Evolutionary conservation across 2,329 filamentous ascomycete genomes (phyloP).

Genomic region (Microdochium bolleyi): DNA sequence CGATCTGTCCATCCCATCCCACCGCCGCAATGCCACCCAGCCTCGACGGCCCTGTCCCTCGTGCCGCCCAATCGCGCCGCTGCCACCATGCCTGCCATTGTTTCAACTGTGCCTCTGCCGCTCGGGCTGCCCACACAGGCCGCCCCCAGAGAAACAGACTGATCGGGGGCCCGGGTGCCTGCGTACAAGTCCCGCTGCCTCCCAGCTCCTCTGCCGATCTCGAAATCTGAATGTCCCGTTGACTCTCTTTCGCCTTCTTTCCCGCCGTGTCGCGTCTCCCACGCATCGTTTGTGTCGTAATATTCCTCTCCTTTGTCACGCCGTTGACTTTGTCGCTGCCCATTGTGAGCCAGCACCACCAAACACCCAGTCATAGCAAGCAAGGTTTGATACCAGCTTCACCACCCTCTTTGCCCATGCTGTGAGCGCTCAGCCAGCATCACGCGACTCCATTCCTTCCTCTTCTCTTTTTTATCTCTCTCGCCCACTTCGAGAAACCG

Average conservation of each 20-base stretch:
- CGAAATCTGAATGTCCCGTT: neutral
- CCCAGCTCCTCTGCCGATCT: neutral
- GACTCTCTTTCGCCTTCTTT: neutral
- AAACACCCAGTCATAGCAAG: neutral
- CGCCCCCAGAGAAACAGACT: too few relatives aligned
- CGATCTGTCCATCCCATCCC: neutral
- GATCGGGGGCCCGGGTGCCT: neutral
- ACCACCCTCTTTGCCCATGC: neutral
- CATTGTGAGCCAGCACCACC: neutral
- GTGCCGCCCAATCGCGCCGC: too few relatives aligned
- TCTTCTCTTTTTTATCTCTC: neutral
- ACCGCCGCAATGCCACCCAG: too few relatives aligned
- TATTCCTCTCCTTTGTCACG: neutral
- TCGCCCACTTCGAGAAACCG: neutral
- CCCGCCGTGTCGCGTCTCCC: too few relatives aligned
- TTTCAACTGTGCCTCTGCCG: too few relatives aligned
- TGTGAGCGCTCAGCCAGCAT: neutral
- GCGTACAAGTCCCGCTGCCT: neutral
- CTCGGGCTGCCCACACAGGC: too few relatives aligned
- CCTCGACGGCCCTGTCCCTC: too few relatives aligned
- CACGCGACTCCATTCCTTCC: neutral
- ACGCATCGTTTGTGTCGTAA: too few relatives aligned
- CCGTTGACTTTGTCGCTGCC: neutral
- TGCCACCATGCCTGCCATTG: too few relatives aligned
- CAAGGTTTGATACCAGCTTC: neutral